Conservation (phyloP, 2,329 filamentous ascomycete species). For the Cytospora piceicola region DNA sequence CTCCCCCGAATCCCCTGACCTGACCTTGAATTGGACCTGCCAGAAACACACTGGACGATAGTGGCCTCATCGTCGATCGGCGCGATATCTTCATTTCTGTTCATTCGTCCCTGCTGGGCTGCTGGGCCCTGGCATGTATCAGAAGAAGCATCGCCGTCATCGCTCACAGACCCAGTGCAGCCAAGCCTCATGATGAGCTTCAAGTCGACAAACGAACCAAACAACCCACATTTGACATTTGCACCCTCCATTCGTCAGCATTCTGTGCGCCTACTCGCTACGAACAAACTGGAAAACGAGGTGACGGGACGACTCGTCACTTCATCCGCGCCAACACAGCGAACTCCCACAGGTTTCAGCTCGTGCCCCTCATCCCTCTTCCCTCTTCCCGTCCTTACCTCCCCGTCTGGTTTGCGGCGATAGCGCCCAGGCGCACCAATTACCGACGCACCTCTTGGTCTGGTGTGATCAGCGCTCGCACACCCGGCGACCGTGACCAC, state of each 20-base stretch:
- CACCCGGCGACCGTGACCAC: constrained; percentile 1
- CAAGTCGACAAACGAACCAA: constrained; percentile 2
- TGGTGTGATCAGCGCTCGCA: constrained; percentile 22
- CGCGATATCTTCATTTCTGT: constrained; percentile 11
- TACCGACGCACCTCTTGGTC: constrained; percentile 9
- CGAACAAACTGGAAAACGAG: background rate
- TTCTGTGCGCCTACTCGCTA: constrained; percentile 3
- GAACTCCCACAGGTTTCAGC: constrained; percentile 21
- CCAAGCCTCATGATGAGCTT: constrained; percentile 11
- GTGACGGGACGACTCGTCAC: constrained; percentile 19
- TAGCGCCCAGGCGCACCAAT: constrained; percentile 25
- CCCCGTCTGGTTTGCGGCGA: constrained; percentile 17
- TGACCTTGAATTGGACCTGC: constrained; percentile 18
- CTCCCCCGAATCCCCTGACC: background rate
- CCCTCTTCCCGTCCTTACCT: constrained; percentile 19
- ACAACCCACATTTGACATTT: background rate
- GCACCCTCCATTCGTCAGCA: constrained; percentile 4
- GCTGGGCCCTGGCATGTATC: background rate
- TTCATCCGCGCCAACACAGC: background rate
- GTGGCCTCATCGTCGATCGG: constrained; percentile 13
- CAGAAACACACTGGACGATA: constrained; percentile 18
- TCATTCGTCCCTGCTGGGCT: background rate
- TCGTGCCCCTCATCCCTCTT: constrained; percentile 11
- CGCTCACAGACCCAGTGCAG: background rate
- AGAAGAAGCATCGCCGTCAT: background rate